Evolutionary conservation across 106 monocot species (phyloP).

Genomic region (Platanthera guangdongensis): DNA sequence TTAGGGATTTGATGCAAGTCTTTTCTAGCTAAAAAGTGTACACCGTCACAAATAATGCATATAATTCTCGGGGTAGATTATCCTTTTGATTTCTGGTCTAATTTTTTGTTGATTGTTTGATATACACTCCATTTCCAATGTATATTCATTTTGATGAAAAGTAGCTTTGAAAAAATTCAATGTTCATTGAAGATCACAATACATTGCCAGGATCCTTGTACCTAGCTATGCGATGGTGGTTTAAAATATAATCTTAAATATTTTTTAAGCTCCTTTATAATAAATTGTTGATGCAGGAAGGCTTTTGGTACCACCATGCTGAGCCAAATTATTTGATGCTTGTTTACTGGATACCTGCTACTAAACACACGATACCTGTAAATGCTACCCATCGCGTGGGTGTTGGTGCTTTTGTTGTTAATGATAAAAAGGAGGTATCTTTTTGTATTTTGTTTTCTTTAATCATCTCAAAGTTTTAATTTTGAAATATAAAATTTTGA

Average conservation of each 20-base stretch:
- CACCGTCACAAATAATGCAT: too few species aligned
- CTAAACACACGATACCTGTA: constrained; percentile 65
- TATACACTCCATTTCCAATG: not conserved
- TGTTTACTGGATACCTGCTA: constrained; percentile 80
- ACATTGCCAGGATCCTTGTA: not conserved
- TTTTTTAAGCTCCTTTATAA: not conserved
- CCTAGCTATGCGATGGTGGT: not conserved
- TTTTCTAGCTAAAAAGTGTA: not conserved
- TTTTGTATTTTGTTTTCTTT: not conserved
- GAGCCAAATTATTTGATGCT: constrained; percentile 89
- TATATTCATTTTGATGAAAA: not conserved
- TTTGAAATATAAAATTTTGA: too few species aligned
- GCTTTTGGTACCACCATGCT: constrained; percentile 98
- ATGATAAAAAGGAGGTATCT: constrained; percentile 74
- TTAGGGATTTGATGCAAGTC: not conserved
- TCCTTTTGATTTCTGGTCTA: too few species aligned
- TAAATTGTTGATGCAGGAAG: constrained; percentile 46
- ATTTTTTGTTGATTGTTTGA: not conserved
- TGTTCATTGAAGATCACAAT: not conserved
- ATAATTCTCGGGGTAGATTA: too few species aligned
- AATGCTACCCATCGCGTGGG: constrained; percentile 89
- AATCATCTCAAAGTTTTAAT: too few species aligned
- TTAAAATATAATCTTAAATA: not conserved
- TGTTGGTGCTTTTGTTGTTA: constrained; percentile 87
- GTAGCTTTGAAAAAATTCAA: not conserved